phyloP scores from a whole-genome alignment of 495 filamentous ascomycete species.

The Chaetomium fimeti region DNA sequence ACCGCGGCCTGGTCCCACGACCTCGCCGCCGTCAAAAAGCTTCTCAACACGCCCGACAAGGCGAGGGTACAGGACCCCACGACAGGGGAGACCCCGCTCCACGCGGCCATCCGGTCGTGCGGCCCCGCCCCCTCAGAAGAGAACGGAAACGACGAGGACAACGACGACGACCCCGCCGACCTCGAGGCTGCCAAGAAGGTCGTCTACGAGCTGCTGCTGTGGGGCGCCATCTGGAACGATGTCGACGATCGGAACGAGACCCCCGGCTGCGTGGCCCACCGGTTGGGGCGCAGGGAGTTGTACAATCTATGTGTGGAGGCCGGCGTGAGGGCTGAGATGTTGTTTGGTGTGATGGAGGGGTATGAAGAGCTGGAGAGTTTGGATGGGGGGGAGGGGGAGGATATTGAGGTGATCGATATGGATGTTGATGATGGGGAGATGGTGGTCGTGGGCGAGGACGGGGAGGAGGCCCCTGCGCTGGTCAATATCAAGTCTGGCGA shows the following conservation, averaged over 20 bases:
- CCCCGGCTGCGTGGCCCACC: slow-evolving; percentile 78
- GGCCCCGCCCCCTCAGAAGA: slow-evolving; percentile 47
- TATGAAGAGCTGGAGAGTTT: slow-evolving; percentile 70
- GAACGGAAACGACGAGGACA: slow-evolving; percentile 28
- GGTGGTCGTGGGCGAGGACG: slow-evolving; percentile 41
- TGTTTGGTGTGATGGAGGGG: slow-evolving; percentile 71
- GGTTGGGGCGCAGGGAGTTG: slow-evolving; percentile 66
- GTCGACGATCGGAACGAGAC: slow-evolving; percentile 83
- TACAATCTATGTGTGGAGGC: slow-evolving; percentile 89
- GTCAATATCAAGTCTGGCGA: slow-evolving; percentile 28
- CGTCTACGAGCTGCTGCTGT: slow-evolving; percentile 72
- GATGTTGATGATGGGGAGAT: slow-evolving; percentile 26
- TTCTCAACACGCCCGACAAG: slow-evolving; percentile 61
- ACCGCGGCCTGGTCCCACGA: slow-evolving; percentile 84
- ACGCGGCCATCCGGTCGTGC: slow-evolving; percentile 85
- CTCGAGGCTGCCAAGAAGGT: slow-evolving; percentile 61
- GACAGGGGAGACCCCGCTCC: slow-evolving; percentile 83
- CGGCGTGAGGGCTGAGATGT: slow-evolving; percentile 84
- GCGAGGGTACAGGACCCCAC: slow-evolving; percentile 80
- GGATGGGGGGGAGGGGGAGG: slow-evolving; percentile 48
- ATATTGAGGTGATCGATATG: slow-evolving; percentile 39
- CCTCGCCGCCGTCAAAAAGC: slow-evolving; percentile 64
- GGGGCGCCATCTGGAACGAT: slow-evolving; percentile 97
- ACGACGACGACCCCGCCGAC: slow-evolving; percentile 41
- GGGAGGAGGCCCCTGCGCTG: slow-evolving; percentile 40